These are phyloP conservation scores for Paxillus rubicundulus DNA, from an alignment of 768 basidiomycete species.

Conservation along the genomic window DNA sequence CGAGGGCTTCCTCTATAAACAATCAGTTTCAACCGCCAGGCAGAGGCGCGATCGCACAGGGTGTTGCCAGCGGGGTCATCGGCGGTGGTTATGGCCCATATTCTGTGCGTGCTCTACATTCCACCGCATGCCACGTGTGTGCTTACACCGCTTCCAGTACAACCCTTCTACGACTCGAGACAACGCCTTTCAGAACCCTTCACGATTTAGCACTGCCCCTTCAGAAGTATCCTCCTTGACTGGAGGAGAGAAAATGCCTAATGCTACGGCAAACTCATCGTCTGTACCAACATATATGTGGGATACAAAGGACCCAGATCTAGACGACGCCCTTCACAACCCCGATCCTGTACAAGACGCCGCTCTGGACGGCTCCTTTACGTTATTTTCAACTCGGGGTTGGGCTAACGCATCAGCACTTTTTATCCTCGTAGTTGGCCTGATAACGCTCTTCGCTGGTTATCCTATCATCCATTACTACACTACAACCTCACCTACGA, in stretches of 20 bases:
- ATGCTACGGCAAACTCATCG: slow-evolving; percentile 44
- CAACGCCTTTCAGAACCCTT: slow-evolving; percentile 43
- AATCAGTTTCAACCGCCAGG: slow-evolving; percentile 32
- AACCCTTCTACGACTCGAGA: slow-evolving; percentile 46
- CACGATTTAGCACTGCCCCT: slow-evolving; percentile 57
- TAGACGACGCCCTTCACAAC: slow-evolving; percentile 89
- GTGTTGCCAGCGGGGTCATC: slow-evolving; percentile 78
- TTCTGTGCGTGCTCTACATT: slow-evolving; percentile 51
- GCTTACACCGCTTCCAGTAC: slow-evolving; percentile 41
- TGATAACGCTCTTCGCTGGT: slow-evolving; percentile 81
- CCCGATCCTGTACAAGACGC: slow-evolving; percentile 75
- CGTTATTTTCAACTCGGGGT: slow-evolving; percentile 78
- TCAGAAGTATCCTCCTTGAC: slow-evolving; percentile 43
- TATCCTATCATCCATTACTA: slow-evolving; percentile 78
- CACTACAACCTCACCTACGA: slow-evolving; percentile 25
- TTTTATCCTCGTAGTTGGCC: slow-evolving; percentile 59
- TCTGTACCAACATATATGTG: slow-evolving; percentile 72
- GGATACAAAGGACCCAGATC: slow-evolving; percentile 79
- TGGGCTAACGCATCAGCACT: slow-evolving; percentile 79
- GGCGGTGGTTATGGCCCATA: slow-evolving; percentile 85
- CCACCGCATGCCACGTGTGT: slow-evolving; percentile 2
- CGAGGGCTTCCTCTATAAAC: slow-evolving; percentile 26
- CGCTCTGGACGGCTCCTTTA: slow-evolving; percentile 56
- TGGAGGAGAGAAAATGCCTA: slow-evolving; percentile 36
- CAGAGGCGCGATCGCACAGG: slow-evolving; percentile 62